phyloP scores from a whole-genome alignment of 2,329 filamentous ascomycete genomes.

The Nothophoma quercina region DNA sequence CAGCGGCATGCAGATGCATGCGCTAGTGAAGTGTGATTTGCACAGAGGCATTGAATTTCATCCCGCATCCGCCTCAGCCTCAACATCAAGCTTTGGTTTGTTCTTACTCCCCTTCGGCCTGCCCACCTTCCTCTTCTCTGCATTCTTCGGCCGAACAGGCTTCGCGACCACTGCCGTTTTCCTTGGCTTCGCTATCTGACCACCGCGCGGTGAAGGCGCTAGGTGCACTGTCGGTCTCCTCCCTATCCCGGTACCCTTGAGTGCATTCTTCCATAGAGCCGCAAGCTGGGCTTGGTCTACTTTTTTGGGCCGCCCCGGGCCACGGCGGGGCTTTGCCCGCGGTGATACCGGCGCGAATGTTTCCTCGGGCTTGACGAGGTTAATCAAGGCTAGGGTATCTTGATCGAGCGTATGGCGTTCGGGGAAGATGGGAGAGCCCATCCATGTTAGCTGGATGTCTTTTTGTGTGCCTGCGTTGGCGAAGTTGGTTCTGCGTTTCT shows the following conservation, averaged over 20 bases:
- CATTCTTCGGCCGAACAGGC: slow-evolving; percentile 26
- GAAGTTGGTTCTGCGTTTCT: slow-evolving; percentile 17
- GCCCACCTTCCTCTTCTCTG: slow-evolving; percentile 3
- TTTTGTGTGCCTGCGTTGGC: slow-evolving; percentile 33
- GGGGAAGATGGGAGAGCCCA: slow-evolving; percentile 46
- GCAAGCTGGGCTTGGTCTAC: no score
- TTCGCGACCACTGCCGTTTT: neutral
- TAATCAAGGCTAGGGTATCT: slow-evolving; percentile 32
- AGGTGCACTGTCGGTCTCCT: neutral
- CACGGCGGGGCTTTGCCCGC: neutral
- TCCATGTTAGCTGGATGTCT: slow-evolving; percentile 49
- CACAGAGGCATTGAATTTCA: no score
- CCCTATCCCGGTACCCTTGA: neutral
- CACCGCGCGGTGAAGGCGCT: slow-evolving; percentile 12
- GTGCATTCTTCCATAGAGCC: no score
- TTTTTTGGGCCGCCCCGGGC: slow-evolving; percentile 2
- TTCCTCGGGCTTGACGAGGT: neutral
- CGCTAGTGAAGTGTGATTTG: no score
- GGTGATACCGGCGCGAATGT: neutral
- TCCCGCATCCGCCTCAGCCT: no score
- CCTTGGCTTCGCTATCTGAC: slow-evolving; percentile 1
- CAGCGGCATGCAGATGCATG: no score
- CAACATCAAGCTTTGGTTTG: no score
- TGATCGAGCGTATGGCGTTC: slow-evolving; percentile 32
- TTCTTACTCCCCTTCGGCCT: no score